A percentile compares a stretch with the other conserved stretches of the same genome.
Evolutionary conservation across 2,329 filamentous ascomycete genomes (phyloP).

Genomic region (Aspergillus neoniger): DNA sequence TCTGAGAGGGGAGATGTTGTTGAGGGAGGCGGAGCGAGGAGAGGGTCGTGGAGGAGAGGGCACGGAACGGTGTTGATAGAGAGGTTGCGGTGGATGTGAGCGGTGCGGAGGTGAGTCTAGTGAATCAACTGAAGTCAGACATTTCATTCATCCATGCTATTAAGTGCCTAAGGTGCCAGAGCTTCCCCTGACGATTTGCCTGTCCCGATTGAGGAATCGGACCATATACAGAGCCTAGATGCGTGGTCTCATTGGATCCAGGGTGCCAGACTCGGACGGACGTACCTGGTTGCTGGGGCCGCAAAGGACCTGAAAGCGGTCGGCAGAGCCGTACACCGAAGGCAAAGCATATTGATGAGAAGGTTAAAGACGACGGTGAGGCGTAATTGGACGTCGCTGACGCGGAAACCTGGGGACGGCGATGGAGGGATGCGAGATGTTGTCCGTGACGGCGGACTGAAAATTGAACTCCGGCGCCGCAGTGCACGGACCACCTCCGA

Average conservation of each 20-base stretch:
- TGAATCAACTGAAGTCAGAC: not conserved
- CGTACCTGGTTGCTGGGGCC: constrained; percentile 29
- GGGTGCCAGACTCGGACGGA: not conserved
- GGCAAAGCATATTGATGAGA: constrained; percentile 33
- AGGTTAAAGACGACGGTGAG: not conserved
- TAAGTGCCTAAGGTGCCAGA: too few species aligned
- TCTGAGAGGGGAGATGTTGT: constrained; percentile 12
- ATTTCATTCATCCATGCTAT: not conserved
- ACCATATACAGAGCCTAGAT: not conserved
- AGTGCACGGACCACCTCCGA: constrained; percentile 33
- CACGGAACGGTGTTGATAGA: constrained; percentile 16
- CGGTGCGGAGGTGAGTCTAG: not conserved
- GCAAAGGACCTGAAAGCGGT: constrained; percentile 27
- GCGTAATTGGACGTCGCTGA: not conserved
- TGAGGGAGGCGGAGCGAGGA: constrained; percentile 2
- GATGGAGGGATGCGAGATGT: constrained; percentile 18
- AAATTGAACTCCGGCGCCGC: constrained; percentile 36
- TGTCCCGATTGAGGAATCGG: not conserved
- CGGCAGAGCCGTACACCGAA: constrained; percentile 37
- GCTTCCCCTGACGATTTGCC: too few species aligned
- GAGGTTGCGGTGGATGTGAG: constrained; percentile 8
- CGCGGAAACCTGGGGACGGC: not conserved
- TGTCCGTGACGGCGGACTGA: constrained; percentile 29
- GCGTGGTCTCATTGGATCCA: not conserved
- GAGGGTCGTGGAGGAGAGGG: constrained; percentile 20